Conservation (phyloP, 2,329 filamentous ascomycete species). For the Botrytis paeoniae region DNA sequence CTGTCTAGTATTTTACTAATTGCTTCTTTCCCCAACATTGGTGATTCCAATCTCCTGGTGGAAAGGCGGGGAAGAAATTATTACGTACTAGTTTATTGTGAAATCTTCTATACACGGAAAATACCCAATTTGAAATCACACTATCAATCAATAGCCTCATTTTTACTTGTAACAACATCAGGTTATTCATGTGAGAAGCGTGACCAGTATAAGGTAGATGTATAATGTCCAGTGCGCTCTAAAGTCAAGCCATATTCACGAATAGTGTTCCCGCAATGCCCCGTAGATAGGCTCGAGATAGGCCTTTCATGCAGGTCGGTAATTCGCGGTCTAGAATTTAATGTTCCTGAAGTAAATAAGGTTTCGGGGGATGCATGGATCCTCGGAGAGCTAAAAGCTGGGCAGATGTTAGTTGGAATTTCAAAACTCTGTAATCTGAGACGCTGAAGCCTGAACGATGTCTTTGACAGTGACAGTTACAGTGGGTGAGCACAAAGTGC, state of each 20-base stretch:
- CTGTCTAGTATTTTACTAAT: neutral
- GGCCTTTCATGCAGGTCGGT: neutral
- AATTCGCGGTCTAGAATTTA: neutral
- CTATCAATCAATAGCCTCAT: neutral
- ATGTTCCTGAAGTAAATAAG: neutral
- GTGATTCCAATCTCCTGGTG: neutral
- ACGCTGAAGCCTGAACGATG: neutral
- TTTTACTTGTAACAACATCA: neutral
- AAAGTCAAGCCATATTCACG: neutral
- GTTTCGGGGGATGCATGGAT: neutral
- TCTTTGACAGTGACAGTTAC: neutral
- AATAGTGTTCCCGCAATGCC: neutral
- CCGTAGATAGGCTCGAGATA: neutral
- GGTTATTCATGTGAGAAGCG: neutral
- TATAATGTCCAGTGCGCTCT: neutral
- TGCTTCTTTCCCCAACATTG: neutral
- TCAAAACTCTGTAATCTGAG: neutral
- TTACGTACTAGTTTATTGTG: neutral
- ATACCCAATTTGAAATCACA: neutral
- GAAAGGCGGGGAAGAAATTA: conserved; percentile 2
- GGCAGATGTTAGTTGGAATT: neutral
- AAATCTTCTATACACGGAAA: neutral
- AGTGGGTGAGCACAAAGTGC: neutral
- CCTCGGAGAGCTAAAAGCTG: neutral
- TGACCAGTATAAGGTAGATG: neutral